Base-by-base conservation (phyloP, 306 rosid species). In the Acmispon strigosus region DNA sequence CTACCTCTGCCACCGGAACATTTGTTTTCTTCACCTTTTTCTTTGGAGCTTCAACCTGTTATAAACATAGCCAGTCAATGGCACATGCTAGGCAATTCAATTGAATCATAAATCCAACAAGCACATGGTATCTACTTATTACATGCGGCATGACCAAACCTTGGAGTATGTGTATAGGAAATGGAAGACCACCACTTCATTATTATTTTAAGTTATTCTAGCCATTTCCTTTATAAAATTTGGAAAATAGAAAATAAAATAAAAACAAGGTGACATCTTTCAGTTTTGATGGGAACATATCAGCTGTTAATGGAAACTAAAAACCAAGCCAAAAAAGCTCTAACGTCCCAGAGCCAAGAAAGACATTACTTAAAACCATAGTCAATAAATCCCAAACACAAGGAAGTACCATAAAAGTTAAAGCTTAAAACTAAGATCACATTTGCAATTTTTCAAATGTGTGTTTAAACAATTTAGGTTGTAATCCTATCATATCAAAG, bases 1-100 rank as follows among this genome's bases (percentile, higher is more conserved):
- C 88, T 10, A 84, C 10, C 90, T 90, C 97, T 18, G 53, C 62
- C 4, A 94, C 83, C 19, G 89, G 88, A 60, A 94, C 78, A 67
- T 64, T 89, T 60, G 90, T 86, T 70, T 87, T 94, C 87, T 84
- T 94, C 2, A 91, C 88, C 66, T 91, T 91, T 65, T 75, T 94
- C 89, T 91, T 94, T 6, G 92, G 92, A 70, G 85, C 91, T 76
- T 93, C 92, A 76, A 61, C 87, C 97, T 90, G 37, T 61, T 68
- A 62, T 10, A 66, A 13, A 19, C 12, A n/a, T 13, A 49, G 50
- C 53, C 69, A 50, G 39, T 54, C 24, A 14, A 6, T 14, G 24
- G 51, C 24, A 32, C 43, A 69, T 15, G 12, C 24, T 51, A 6
- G 43, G 55, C 29, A 55, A 22, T 42, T 32, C 4, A 8, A 24